Base-by-base conservation (phyloP, 2,329 filamentous ascomycete genomes). In the Botrytis fragariae region DNA sequence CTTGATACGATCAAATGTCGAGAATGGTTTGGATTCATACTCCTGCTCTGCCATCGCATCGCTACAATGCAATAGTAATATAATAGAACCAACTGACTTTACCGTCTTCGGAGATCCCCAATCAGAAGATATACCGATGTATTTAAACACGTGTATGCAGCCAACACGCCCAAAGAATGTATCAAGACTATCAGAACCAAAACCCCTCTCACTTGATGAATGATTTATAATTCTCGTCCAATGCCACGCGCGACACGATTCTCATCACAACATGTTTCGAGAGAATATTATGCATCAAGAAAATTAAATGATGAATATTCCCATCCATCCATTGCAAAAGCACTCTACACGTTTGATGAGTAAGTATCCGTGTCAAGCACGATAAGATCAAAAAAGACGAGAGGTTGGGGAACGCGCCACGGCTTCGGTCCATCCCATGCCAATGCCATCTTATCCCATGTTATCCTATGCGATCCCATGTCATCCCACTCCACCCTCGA, bases 361-460 rank as follows among this genome's bases (percentile, higher is more conserved):
- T 12, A 59, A 8, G 57, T 10, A 59, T 59, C 35, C 37, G 22
- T 35, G 35, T n/a, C 22, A 10, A 16, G 10, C 7, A 62, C 22
- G 22, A 37, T 20, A 37, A 10, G n/a, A 54, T 22, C 6, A 25
- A 57, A 57, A 57, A 68, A 68, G 37, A 35, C 48, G 48, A 29
- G 65, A 68, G 65, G 65, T 42, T 68, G 65, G 65, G 64, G 48
- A 54, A 67, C 44, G 32, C 45, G 64, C 64, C 22, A n/a, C n/a
- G 64, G 48, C 44, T 51, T 51, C 22, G 32, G 32, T 1, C 48
- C 10, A 51, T 51, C 22, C 45, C 45, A 51, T 51, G 45, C 45
- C 45, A 10, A 48, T 48, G 22, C 45, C 45, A 25, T 45, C 44
- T 45, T 22, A 51, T 51, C 44, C 22, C 48, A 51, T 51, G 5